Percentiles rank a stretch among this genome's conserved stretches.
Evolutionary conservation across 2,329 filamentous ascomycete genomes (phyloP).

Genomic region (Cadophora gregata): DNA sequence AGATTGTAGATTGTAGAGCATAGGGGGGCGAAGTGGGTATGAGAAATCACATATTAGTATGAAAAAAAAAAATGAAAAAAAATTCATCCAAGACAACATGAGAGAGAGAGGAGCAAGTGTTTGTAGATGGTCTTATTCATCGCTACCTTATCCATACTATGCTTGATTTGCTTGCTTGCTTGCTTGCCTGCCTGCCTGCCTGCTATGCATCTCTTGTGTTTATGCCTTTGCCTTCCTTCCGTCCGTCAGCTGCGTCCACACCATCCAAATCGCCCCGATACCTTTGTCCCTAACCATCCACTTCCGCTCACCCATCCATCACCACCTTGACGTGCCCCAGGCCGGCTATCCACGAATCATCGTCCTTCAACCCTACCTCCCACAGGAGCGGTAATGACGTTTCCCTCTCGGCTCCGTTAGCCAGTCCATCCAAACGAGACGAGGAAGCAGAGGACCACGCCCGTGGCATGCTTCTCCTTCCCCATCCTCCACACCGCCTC

Average conservation of each 20-base stretch:
- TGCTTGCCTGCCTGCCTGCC: not conserved
- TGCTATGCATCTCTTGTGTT: not conserved
- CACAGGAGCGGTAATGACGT: not conserved
- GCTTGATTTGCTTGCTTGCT: slow-evolving; percentile 2
- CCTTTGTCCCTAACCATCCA: too few species aligned
- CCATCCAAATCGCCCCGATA: not conserved
- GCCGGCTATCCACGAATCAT: not conserved
- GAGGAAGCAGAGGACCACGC: not conserved
- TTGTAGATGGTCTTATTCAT: slow-evolving; percentile 3
- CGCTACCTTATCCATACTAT: slow-evolving; percentile 8
- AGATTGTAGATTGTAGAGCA: too few species aligned
- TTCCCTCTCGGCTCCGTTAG: not conserved
- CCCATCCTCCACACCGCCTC: not conserved
- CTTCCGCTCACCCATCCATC: not conserved
- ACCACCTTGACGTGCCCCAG: not conserved
- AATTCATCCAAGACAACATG: too few species aligned
- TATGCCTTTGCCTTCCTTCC: not conserved
- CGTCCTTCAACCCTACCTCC: too few species aligned
- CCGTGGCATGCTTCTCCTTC: not conserved
- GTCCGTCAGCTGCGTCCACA: not conserved
- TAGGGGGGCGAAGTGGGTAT: too few species aligned
- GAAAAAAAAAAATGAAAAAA: too few species aligned
- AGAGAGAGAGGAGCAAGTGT: not conserved
- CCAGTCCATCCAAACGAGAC: not conserved
- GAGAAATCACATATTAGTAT: too few species aligned